These are phyloP conservation scores for Dimargaris verticillata DNA, from an alignment of 192 early-diverging fungal genomes.

Conservation along the genomic window DNA sequence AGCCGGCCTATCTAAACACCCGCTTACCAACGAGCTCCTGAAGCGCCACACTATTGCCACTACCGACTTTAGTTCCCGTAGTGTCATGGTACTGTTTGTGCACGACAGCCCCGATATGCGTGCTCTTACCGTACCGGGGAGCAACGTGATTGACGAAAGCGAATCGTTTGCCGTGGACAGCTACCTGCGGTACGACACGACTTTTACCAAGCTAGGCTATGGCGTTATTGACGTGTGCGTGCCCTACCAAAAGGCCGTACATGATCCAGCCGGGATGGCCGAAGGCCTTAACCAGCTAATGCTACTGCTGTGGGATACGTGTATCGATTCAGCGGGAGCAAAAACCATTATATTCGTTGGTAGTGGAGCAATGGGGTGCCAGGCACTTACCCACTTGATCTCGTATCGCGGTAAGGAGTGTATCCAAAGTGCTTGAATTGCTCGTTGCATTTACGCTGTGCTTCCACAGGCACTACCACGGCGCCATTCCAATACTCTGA, in stretches of 20 bases:
- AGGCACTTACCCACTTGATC: constrained; percentile 1
- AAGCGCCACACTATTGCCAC: background rate
- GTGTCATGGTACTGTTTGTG: background rate
- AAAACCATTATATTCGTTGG: background rate
- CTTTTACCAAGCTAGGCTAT: background rate
- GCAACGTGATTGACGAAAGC: background rate
- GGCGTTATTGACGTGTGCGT: constrained; percentile 2
- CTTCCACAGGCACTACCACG: background rate
- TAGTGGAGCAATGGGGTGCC: background rate
- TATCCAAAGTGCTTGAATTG: no score
- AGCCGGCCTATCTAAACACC: background rate
- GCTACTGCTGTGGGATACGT: constrained; percentile 5
- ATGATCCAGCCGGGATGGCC: background rate
- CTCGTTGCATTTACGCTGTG: background rate
- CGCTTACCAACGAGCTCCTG: background rate
- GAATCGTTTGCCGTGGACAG: background rate
- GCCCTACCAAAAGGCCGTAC: background rate
- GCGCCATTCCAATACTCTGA: background rate
- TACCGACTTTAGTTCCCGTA: background rate
- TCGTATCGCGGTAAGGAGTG: background rate
- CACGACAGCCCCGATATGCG: constrained; percentile 10
- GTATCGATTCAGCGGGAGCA: background rate
- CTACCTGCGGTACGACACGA: background rate
- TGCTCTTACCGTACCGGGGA: background rate
- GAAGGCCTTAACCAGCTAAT: background rate